Evolutionary conservation across 2,329 filamentous ascomycete genomes (phyloP), one percentile per base, ranked within the genome.

Genomic region (Aureobasidium subglaciale): DNA sequence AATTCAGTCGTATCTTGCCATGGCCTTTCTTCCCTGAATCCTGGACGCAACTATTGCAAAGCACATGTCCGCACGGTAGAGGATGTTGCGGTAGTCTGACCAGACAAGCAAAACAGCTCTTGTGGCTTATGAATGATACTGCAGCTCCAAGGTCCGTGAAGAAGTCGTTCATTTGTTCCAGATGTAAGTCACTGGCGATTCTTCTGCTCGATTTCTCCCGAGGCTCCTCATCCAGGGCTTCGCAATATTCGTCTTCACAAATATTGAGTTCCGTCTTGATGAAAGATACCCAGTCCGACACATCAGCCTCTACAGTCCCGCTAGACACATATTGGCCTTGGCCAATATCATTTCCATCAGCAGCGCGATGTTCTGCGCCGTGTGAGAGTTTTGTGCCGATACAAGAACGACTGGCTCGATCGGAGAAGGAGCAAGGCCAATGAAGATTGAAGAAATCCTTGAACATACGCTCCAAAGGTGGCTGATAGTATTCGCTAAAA

Each of bases 91-190:
- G 71, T 2, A 70, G 63, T 41, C 71, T 69, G 55, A 72, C 68
- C 20, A 78, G 63, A 58, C 76, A 79, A 50, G 69, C 74, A 56
- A 77, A 75, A 57, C 76, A 79, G 2, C 72, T 71, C 1, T 70
- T 64, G 58, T 76, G 74, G 35, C 70, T 76, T 15, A 71, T 63
- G 43, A 72, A 67, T 59, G 49, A 65, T 63, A 53, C 66, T 64
- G 46, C 60, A 57, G 55, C 22, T 11, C 48, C 48, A 10, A 53
- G 5, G 8, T 41, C 24, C 24, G 15, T 30, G 1, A 40, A 53
- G 9, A 3, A 30, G n/a, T 41, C 25, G 24, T 32, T 4, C 13
- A 53, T 30, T 8, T 41, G 35, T 22, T 40, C 35, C 13, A 32
- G 8, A 32, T 41, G 48, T 16, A 53, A 34, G n/a, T 50, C 11